Base-by-base conservation (phyloP, 106 monocot genomes). In the Xerophyta viscosa region DNA sequence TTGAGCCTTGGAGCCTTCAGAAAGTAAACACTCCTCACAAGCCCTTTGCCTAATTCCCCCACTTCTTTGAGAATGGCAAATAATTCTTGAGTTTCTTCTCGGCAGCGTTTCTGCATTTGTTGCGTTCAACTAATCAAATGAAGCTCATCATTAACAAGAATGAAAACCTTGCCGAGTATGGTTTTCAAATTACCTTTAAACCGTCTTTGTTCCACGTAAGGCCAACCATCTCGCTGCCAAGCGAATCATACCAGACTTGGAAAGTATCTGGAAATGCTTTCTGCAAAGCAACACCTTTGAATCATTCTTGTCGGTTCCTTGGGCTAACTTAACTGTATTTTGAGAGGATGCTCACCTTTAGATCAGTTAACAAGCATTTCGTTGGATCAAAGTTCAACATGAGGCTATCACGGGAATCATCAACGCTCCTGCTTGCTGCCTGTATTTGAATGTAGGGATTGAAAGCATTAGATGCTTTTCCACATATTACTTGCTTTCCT, bases 321-420 rank as follows among this genome's bases (percentile, higher is more conserved):
- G 21, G 37, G 1, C 12, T 7, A 9, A 51, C n/a, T n/a, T 15
- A n/a, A 14, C 29, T 36, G 3, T 14, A n/a, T 37, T 43, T 25
- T 29, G 4, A 18, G 14, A 18, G 6, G 4, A 5, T 46, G 8
- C 48, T 46, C 56, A 85, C 96, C 84, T 74, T 77, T 0, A 98
- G 37, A 66, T 98, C 89, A 18, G 60, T 65, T 27, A 98, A 52
- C 27, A 82, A 77, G 52, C 66, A 90, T 60, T n/a, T 74, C 7
- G 74, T 77, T 39, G 98, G 90, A 36, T 98, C 89, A 69, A 98
- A 98, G 33, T 76, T 74, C 14, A 98, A 81, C 82, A 98, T 60
- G 37, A 90, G 56, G 25, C 67, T 79, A 17, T 74, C 82, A 53
- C 85, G 84, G 20, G 65, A 53, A 57, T 78, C 85, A 24, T 70